phyloP scores from a whole-genome alignment of 2,329 filamentous ascomycete genomes.

The Diaporthe longicolla region DNA sequence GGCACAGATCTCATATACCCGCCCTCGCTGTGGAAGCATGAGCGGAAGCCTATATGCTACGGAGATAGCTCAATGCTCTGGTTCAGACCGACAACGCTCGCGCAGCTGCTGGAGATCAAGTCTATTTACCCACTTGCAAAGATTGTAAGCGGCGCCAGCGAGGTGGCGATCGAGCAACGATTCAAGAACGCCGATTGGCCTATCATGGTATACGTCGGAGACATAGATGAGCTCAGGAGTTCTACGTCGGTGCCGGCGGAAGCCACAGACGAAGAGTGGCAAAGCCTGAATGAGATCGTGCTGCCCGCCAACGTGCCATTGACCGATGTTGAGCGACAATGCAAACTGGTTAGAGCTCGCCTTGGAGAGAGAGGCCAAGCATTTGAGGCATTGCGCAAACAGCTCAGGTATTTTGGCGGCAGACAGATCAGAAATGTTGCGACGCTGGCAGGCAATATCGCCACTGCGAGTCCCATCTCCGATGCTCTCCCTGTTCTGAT shows the following conservation, averaged over 20 bases:
- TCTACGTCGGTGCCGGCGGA: slow-evolving; percentile 69
- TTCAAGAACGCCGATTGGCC: slow-evolving; percentile 95
- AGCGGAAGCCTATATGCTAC: slow-evolving; percentile 85
- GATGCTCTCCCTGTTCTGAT: slow-evolving; percentile 96
- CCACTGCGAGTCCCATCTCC: slow-evolving; percentile 94
- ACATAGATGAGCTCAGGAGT: slow-evolving; percentile 89
- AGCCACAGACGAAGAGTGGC: slow-evolving; percentile 4
- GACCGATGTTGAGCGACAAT: slow-evolving; percentile 90
- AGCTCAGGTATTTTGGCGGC: slow-evolving; percentile 94
- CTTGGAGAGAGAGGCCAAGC: slow-evolving; percentile 85
- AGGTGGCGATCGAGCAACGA: slow-evolving; percentile 98
- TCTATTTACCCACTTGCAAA: slow-evolving; percentile 86
- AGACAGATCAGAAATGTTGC: slow-evolving; percentile 97
- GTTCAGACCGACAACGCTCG: slow-evolving; percentile 90
- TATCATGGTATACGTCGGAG: slow-evolving; percentile 91
- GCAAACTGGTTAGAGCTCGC: slow-evolving; percentile 80
- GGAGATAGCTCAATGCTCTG: slow-evolving; percentile 95
- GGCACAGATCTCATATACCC: slow-evolving; percentile 97
- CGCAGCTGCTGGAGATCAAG: slow-evolving; percentile 96
- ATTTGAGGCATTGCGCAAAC: slow-evolving; percentile 90
- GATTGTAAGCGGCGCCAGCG: slow-evolving; percentile 94
- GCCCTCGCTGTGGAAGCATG: slow-evolving; percentile 83
- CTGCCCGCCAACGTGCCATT: slow-evolving; percentile 93
- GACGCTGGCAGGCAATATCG: slow-evolving; percentile 92
- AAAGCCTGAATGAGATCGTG: slow-evolving; percentile 80